A percentile compares a stretch with the other conserved stretches of the same genome.
These are phyloP conservation scores for Diaporthe citrichinensis DNA, from an alignment of 2,329 filamentous ascomycete genomes.

Conservation along the genomic window DNA sequence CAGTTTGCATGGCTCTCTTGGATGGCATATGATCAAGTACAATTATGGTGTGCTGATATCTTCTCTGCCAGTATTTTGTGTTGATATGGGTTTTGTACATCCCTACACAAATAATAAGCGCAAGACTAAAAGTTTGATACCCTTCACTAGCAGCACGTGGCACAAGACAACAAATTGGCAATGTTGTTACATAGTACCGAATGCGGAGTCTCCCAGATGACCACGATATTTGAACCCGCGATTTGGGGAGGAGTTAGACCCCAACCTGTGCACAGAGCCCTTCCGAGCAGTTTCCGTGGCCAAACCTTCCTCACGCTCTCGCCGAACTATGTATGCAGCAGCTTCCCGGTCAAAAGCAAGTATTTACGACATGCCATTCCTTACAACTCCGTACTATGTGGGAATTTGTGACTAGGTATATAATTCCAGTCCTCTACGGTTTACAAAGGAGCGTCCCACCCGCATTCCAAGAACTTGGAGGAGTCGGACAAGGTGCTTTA, in stretches of 20 bases:
- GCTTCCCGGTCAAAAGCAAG: not conserved
- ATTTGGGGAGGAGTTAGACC: not conserved
- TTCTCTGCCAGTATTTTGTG: too few species aligned
- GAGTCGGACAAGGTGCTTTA: not conserved
- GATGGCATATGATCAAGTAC: not conserved
- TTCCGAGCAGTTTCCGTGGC: not conserved
- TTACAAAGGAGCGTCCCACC: not conserved
- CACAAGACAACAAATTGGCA: not conserved
- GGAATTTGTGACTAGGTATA: not conserved
- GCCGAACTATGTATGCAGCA: not conserved
- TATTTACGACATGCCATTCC: not conserved
- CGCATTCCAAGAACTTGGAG: not conserved
- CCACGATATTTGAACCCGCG: not conserved
- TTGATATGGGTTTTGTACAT: not conserved
- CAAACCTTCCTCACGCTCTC: not conserved
- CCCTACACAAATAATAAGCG: not conserved
- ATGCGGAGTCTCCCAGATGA: not conserved
- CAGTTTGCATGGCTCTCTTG: not conserved
- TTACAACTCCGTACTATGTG: too few species aligned
- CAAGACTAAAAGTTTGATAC: not conserved
- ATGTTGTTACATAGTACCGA: not conserved
- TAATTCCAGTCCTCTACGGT: too few species aligned
- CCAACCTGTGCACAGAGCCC: not conserved
- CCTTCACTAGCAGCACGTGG: not conserved
- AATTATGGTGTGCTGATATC: not conserved